Conservation (phyloP, 495 filamentous ascomycete species). For the Zalerion maritima region DNA sequence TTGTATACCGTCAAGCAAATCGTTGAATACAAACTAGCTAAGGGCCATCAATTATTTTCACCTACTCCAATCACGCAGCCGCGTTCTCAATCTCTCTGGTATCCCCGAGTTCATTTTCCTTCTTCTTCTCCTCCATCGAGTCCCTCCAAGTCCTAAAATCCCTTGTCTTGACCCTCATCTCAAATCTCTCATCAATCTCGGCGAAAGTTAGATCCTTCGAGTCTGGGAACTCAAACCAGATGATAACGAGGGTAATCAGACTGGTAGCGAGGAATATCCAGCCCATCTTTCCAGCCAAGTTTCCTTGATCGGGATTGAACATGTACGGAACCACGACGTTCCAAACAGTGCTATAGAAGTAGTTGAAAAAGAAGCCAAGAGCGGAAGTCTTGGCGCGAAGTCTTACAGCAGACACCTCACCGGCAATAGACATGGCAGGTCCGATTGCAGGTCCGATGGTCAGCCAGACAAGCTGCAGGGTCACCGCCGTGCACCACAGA, state of each 20-base stretch:
- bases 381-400: constrained; percentile 16
- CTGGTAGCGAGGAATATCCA: constrained; percentile 13
- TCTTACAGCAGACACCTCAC: constrained; percentile 14
- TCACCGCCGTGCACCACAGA: constrained; percentile 8
- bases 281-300: constrained; percentile 15
- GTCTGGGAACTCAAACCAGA: too few relatives aligned
- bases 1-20: too few relatives aligned
- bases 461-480: constrained; percentile 10
- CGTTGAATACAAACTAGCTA: too few relatives aligned
- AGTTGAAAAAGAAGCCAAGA: constrained; percentile 14
- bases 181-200: too few relatives aligned
- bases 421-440: constrained; percentile 12
- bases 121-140: too few relatives aligned
- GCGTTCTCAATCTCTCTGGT: too few relatives aligned
- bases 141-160: too few relatives aligned
- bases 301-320: constrained; percentile 14
- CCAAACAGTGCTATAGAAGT: constrained; percentile 11
- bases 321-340: constrained; percentile 14
- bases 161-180: too few relatives aligned
- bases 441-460: constrained; percentile 13
- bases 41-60: too few relatives aligned
- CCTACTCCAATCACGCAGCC: too few relatives aligned
- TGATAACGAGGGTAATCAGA: constrained; percentile 1
- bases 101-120: too few relatives aligned
- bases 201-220: too few relatives aligned